Conservation (phyloP, 306 rosid genomes). For the Casuarina glauca region DNA sequence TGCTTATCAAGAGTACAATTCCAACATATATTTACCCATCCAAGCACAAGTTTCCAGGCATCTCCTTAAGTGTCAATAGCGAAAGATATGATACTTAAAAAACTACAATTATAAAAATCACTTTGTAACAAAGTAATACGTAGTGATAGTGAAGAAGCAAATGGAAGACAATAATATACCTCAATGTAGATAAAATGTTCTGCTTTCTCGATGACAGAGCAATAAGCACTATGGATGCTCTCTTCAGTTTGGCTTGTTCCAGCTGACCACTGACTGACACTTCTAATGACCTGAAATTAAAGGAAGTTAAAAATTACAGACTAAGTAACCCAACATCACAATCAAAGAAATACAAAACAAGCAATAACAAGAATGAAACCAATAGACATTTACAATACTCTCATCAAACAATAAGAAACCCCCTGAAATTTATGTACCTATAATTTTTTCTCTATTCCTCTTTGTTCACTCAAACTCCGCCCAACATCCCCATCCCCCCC, state of each 20-base stretch:
- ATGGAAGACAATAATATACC: constrained; percentile 47
- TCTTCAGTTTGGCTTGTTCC: constrained; percentile 96
- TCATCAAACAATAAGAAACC: neutral
- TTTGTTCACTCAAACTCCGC: too few species aligned
- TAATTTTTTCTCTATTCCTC: too few species aligned
- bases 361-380: constrained; percentile 17
- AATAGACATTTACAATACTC: neutral
- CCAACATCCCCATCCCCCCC: neutral
- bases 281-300: constrained; percentile 79
- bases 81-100: neutral
- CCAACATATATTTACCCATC: neutral
- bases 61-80: neutral
- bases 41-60: neutral
- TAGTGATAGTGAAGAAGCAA: neutral
- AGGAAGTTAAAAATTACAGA: constrained; percentile 17
- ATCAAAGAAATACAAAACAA: constrained; percentile 5
- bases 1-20: neutral
- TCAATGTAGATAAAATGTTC: constrained; percentile 94
- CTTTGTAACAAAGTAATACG: neutral
- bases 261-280: constrained; percentile 99
- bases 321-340: constrained; percentile 17
- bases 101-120: neutral
- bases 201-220: constrained; percentile 90
- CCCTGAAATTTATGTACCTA: neutral
- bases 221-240: constrained; percentile 93